Base-by-base conservation (phyloP, 2,329 filamentous ascomycete genomes). In the Hirsutella thompsonii region DNA sequence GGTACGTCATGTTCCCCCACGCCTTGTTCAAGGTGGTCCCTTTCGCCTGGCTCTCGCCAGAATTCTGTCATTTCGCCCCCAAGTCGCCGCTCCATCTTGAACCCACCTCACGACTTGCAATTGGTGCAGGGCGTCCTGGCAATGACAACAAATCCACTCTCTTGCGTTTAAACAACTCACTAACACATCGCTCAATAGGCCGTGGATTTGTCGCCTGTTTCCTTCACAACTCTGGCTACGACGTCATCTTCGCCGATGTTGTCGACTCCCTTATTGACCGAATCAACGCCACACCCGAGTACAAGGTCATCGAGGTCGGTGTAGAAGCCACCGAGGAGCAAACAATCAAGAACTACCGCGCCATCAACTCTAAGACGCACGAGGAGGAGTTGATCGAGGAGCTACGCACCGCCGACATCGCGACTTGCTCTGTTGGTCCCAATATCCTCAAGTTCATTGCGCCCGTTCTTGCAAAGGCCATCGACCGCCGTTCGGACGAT, bases 381-480 rank as follows among this genome's bases (percentile, higher is more conserved):
- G 83, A 93, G 67, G 72, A 72, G 41, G 80, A 90, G 42, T 78
- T 94, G 42, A 66, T 96, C 50, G 65, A 90, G 37, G 86, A 92
- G 68, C 94, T 96, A 54, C 74, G 82, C 42, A 82, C 81, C 19
- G 89, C 90, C 33, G 88, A 94, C 47, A 68, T 94, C 40, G 87
- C 98, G 54, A 98, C 92, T 48, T 98, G 92, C 66, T 94, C 92
- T 18, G 92, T 98, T 50, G 92, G 92, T 36, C 92, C 92, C 54
- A 93, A 89, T 63, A 83, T 98, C 57, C 82, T 98, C 58, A 89
- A 86, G 67, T 95, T 94, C 66, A 92, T 98, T 57, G 92, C 92
- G 37, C 85, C 90, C 20, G 83, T 89, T 53, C 94, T 98, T 52
- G 90, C 90, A 58, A 92, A 94, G 72, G 92, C 86, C 51, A 86